These are phyloP conservation scores for Thalia dealbata DNA, from an alignment of 176 grass and related monocot genomes.

Conservation along the genomic window DNA sequence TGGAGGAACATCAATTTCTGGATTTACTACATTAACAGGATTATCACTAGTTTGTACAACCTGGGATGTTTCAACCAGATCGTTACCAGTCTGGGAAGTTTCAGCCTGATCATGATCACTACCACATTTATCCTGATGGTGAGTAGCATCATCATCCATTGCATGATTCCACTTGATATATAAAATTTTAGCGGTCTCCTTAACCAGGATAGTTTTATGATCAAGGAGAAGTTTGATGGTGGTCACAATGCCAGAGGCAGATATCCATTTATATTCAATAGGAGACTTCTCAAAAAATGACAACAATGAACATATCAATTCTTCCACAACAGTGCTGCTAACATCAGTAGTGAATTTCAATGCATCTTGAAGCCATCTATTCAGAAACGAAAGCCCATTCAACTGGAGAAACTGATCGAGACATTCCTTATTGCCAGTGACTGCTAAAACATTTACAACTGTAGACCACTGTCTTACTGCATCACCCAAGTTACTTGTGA, in stretches of 20 bases:
- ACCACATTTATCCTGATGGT: conserved; percentile 12
- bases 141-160: conserved; percentile 11
- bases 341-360: conserved; percentile 25
- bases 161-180: conserved; percentile 32
- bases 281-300: conserved; percentile 37
- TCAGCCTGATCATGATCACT: not conserved
- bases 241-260: conserved; percentile 26
- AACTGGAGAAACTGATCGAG: conserved; percentile 50
- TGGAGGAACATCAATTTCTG: not conserved
- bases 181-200: conserved; percentile 37
- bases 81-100: conserved; percentile 2
- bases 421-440: conserved; percentile 39
- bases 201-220: conserved; percentile 33
- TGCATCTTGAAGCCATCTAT: conserved; percentile 53
- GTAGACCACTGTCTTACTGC: conserved; percentile 40
- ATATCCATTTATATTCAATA: conserved; percentile 18
- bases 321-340: conserved; percentile 19
- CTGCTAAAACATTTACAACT: conserved; percentile 26
- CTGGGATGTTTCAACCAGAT: conserved; percentile 11
- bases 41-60: not conserved
- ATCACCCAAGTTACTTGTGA: conserved; percentile 28
- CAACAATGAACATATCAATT: conserved; percentile 34
- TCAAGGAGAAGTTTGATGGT: conserved; percentile 36
- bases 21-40: not conserved
- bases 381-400: conserved; percentile 47